These are phyloP conservation scores for Quercus agrifolia DNA, from an alignment of 306 rosid species.

Conservation along the genomic window DNA sequence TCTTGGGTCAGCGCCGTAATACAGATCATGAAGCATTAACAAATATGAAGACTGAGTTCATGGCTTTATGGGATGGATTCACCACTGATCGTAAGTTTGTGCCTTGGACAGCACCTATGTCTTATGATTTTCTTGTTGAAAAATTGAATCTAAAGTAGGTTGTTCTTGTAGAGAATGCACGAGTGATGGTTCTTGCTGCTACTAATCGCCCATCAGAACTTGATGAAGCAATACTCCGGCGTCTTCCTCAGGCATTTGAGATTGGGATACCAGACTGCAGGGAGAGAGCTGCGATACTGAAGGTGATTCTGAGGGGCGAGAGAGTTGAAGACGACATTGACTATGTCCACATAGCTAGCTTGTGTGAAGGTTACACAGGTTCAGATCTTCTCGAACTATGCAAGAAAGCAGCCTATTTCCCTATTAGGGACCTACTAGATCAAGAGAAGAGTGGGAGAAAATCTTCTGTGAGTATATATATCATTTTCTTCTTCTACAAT, in stretches of 20 bases:
- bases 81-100: slow-evolving; percentile 85
- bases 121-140: background rate
- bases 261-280: slow-evolving; percentile 70
- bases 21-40: slow-evolving; percentile 94
- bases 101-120: background rate
- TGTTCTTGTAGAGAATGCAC: slow-evolving; percentile 65
- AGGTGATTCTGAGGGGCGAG: slow-evolving; percentile 80
- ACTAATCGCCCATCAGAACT: slow-evolving; percentile 99
- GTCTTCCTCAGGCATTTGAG: slow-evolving; percentile 97
- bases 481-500: slow-evolving; percentile 2
- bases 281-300: slow-evolving; percentile 86
- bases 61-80: slow-evolving; percentile 99
- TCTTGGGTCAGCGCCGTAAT: slow-evolving; percentile 91
- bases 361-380: slow-evolving; percentile 87
- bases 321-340: slow-evolving; percentile 56
- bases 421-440: slow-evolving; percentile 77
- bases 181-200: slow-evolving; percentile 96
- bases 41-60: slow-evolving; percentile 98
- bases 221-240: slow-evolving; percentile 98
- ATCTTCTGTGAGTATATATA: slow-evolving; percentile 56
- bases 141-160: slow-evolving; percentile 7
- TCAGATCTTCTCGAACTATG: slow-evolving; percentile 95
- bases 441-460: slow-evolving; percentile 70
- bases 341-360: slow-evolving; percentile 48
- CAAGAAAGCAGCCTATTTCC: slow-evolving; percentile 95